phyloP scores from a whole-genome alignment of 192 early-diverging fungal genomes.

The Piromyces finnis region DNA sequence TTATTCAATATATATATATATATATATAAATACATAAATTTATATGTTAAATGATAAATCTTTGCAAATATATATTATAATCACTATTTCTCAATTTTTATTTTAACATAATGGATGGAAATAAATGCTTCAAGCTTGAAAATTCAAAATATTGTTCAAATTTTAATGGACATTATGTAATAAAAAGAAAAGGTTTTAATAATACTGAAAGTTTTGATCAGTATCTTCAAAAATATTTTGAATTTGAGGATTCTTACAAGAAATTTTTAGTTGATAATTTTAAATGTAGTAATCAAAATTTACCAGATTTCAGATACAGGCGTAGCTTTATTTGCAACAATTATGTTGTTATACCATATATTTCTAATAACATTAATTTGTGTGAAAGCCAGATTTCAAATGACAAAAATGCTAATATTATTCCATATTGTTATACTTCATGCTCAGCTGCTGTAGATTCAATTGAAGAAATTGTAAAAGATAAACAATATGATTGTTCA shows the following conservation, averaged over 20 bases:
- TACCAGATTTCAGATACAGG: neutral
- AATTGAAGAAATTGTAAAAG: neutral
- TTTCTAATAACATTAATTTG: neutral
- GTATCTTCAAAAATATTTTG: neutral
- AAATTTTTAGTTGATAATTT: neutral
- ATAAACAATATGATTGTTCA: neutral
- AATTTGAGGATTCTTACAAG: neutral
- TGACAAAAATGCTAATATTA: neutral
- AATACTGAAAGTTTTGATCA: neutral
- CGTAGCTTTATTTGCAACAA: neutral
- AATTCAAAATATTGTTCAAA: neutral
- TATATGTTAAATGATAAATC: no score
- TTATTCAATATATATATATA: no score
- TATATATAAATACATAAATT: no score
- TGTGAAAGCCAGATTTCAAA: neutral
- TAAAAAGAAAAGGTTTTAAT: neutral
- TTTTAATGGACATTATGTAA: neutral
- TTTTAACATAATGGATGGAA: no score
- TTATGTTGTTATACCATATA: neutral
- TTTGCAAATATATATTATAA: no score
- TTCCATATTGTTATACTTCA: neutral
- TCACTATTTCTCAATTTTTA: no score
- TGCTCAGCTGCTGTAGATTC: neutral
- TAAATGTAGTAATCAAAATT: neutral
- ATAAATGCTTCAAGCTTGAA: neutral